These are phyloP conservation scores for Pseudonitzschia multiseries DNA, from an alignment of 108 stramenopile genomes.

Conservation along the genomic window DNA sequence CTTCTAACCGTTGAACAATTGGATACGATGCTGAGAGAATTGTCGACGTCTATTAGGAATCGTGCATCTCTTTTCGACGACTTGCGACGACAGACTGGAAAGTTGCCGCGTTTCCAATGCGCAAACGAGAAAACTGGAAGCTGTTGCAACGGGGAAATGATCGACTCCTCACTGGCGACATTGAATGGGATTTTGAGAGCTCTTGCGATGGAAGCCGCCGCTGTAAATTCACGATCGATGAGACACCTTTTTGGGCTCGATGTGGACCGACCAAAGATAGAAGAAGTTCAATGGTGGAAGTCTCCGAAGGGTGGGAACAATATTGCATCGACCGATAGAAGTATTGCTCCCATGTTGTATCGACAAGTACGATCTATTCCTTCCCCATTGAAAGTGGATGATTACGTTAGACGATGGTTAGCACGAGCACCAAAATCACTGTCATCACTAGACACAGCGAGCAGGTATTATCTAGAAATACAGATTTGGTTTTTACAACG, in stretches of 20 bases:
- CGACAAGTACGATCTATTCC: slow-evolving; percentile 19
- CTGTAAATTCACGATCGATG: slow-evolving; percentile 48
- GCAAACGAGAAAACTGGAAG: background rate
- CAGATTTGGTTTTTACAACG: slow-evolving; percentile 31
- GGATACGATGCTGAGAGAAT: slow-evolving; percentile 1
- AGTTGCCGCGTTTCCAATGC: slow-evolving; percentile 7
- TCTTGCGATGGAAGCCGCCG: slow-evolving; percentile 48
- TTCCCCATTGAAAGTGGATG: slow-evolving; percentile 12
- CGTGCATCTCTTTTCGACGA: slow-evolving; percentile 1
- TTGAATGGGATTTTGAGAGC: slow-evolving; percentile 45
- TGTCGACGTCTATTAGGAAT: background rate
- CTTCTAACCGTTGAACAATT: slow-evolving; percentile 43
- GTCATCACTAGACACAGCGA: background rate
- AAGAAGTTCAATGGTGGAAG: slow-evolving; percentile 23
- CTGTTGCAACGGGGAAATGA: background rate
- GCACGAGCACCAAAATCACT: background rate
- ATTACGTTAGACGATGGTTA: slow-evolving; percentile 56
- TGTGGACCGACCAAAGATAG: slow-evolving; percentile 5
- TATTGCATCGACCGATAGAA: too few species aligned
- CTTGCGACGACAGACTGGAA: slow-evolving; percentile 9
- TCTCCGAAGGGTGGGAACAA: background rate
- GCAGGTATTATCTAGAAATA: background rate
- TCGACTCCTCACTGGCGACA: slow-evolving; percentile 7
- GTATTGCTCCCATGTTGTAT: slow-evolving; percentile 8
- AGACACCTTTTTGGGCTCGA: slow-evolving; percentile 40